These are phyloP conservation scores for Neoarthrinium moseri DNA, from an alignment of 2,329 filamentous ascomycete genomes.

Conservation along the genomic window DNA sequence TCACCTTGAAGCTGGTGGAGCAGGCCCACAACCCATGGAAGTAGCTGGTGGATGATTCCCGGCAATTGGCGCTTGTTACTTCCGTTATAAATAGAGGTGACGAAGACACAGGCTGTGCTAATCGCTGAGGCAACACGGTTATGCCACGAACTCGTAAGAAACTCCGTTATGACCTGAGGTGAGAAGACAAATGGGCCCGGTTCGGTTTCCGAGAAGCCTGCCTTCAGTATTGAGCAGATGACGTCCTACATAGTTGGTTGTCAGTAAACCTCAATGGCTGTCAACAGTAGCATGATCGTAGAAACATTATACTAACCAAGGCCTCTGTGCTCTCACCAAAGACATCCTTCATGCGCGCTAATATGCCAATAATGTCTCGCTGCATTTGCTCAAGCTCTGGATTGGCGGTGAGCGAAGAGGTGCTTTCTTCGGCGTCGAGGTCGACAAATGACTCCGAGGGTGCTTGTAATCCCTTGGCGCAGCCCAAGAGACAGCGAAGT, in stretches of 20 bases:
- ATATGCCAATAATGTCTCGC: conserved; percentile 42
- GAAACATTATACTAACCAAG: conserved; percentile 12
- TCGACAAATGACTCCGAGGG: conserved; percentile 67
- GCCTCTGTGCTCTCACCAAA: conserved; percentile 60
- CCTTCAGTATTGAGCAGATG: conserved; percentile 68
- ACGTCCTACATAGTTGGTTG: conserved; percentile 44
- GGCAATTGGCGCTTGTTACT: conserved; percentile 40
- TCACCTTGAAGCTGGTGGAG: conserved; percentile 59
- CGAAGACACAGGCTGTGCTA: conserved; percentile 69
- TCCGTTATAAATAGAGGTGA: conserved; percentile 55
- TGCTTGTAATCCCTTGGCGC: conserved; percentile 71
- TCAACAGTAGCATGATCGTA: not conserved
- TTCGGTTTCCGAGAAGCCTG: conserved; percentile 72
- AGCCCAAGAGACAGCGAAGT: conserved; percentile 66
- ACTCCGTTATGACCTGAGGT: conserved; percentile 62
- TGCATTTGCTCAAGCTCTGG: conserved; percentile 36
- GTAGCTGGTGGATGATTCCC: conserved; percentile 47
- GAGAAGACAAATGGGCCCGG: conserved; percentile 78
- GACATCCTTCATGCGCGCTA: conserved; percentile 41
- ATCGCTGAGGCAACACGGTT: conserved; percentile 69
- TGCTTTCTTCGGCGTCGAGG: conserved; percentile 51
- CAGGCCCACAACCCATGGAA: conserved; percentile 62
- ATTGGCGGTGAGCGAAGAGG: conserved; percentile 6
- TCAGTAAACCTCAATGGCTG: not conserved
- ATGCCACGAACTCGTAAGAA: conserved; percentile 57